These are phyloP conservation scores for Aspergillus alliaceus DNA, from an alignment of 2,329 filamentous ascomycete species.

Conservation along the genomic window DNA sequence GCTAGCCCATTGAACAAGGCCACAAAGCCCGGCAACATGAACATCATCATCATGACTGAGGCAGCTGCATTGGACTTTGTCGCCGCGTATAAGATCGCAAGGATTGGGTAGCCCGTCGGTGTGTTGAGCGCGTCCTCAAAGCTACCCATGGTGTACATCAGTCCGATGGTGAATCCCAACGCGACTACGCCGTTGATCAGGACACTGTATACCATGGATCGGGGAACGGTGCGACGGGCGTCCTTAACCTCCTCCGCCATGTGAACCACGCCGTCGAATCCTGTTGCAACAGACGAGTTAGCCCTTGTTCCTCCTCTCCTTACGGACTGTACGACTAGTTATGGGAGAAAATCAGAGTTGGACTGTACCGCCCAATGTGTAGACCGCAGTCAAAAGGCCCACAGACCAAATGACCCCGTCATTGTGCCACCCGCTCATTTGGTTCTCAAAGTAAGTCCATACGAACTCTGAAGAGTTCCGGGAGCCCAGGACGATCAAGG, in stretches of 20 bases:
- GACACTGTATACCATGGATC: constrained; percentile 47
- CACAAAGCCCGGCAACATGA: constrained; percentile 23
- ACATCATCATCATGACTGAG: constrained; percentile 44
- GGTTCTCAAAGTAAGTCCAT: constrained; percentile 32
- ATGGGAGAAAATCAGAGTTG: background rate
- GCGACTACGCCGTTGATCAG: constrained; percentile 49
- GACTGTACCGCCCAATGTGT: background rate
- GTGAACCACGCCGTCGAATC: constrained; percentile 28
- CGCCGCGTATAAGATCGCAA: constrained; percentile 52
- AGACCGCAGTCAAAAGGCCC: constrained; percentile 15
- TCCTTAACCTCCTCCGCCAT: constrained; percentile 53
- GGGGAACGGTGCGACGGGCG: constrained; percentile 46
- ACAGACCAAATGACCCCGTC: constrained; percentile 9
- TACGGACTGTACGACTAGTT: background rate
- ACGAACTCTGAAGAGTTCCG: constrained; percentile 21
- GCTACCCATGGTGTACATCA: constrained; percentile 46
- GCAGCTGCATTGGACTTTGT: constrained; percentile 42
- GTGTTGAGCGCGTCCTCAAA: constrained; percentile 37
- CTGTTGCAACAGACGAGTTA: constrained; percentile 13
- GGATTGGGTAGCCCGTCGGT: constrained; percentile 48
- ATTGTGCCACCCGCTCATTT: constrained; percentile 8
- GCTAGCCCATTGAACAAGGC: constrained; percentile 24
- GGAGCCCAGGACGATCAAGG: constrained; percentile 22
- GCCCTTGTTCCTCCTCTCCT: background rate
- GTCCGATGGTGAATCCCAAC: constrained; percentile 43